Evolutionary conservation across 352 stramenopile genomes (phyloP).

Genomic region (Pythium inflatum): DNA sequence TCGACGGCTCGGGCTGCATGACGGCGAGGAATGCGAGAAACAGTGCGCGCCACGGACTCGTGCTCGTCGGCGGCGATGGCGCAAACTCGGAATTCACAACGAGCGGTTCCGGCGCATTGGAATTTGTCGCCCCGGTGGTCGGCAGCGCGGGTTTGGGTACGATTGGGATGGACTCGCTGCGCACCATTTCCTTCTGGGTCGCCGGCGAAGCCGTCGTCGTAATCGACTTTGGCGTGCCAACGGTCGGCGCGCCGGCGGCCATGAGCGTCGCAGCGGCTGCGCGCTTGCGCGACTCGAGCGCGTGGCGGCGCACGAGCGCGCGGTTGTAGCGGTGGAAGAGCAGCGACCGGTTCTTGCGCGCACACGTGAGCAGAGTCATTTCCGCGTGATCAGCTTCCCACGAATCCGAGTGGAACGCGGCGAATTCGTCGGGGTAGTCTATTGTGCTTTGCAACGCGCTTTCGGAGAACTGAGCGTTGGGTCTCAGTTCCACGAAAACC

Average conservation of each 20-base stretch:
- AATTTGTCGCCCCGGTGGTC: no score
- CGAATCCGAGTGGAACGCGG: conserved; percentile 8
- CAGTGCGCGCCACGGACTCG: conserved; percentile 53
- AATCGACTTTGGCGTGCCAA: background rate
- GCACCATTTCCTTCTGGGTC: conserved; percentile 13
- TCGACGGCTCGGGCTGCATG: conserved; percentile 58
- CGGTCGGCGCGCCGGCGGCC: background rate
- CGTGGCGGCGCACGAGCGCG: conserved; percentile 40
- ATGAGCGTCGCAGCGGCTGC: background rate
- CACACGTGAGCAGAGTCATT: conserved; percentile 63
- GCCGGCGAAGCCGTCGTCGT: background rate
- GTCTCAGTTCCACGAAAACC: conserved; percentile 6
- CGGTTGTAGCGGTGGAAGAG: conserved; percentile 52
- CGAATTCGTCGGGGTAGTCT: conserved; percentile 23
- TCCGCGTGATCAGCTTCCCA: conserved; percentile 30
- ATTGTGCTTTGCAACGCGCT: conserved; percentile 4
- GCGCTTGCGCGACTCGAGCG: conserved; percentile 22
- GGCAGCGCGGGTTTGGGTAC: conserved; percentile 4
- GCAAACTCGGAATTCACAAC: conserved; percentile 5
- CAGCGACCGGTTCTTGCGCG: conserved; percentile 55
- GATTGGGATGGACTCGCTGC: conserved; percentile 17
- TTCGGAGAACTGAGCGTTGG: conserved; percentile 11
- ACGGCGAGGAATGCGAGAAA: conserved; percentile 64
- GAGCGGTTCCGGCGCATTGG: no score
- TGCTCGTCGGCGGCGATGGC: background rate